A percentile compares a stretch with the other conserved stretches of the same genome.
Evolutionary conservation across 2,329 filamentous ascomycete species (phyloP).

Genomic region (Coniochaeta pulveracea): DNA sequence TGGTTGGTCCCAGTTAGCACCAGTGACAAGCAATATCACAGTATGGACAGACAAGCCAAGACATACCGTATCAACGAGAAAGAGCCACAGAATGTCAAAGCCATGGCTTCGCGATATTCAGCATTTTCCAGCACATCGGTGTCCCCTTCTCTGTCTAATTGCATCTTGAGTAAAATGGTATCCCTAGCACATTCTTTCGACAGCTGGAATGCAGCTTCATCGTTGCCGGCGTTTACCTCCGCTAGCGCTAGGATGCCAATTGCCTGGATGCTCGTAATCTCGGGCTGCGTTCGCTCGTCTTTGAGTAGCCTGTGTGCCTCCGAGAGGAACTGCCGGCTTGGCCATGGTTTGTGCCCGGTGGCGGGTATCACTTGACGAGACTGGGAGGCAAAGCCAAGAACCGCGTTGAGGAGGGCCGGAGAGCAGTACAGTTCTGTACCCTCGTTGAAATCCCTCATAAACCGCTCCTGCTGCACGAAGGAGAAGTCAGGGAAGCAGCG

Average conservation of each 20-base stretch:
- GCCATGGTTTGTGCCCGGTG: slow-evolving; percentile 8
- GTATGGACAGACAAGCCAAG: background rate
- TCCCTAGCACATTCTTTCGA: slow-evolving; percentile 9
- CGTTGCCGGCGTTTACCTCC: slow-evolving; percentile 12
- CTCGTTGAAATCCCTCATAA: slow-evolving; percentile 10
- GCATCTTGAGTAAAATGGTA: slow-evolving; percentile 7
- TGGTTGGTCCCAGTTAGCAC: background rate
- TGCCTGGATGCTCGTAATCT: slow-evolving; percentile 12
- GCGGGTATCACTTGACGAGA: slow-evolving; percentile 7
- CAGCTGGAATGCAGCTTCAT: slow-evolving; percentile 9
- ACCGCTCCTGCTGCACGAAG: slow-evolving; percentile 10
- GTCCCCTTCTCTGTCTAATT: slow-evolving; percentile 2
- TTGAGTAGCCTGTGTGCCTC: slow-evolving; percentile 11
- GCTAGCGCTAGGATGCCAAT: slow-evolving; percentile 11
- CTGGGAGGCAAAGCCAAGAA: slow-evolving; percentile 11
- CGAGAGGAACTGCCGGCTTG: slow-evolving; percentile 11
- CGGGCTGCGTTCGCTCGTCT: slow-evolving; percentile 6
- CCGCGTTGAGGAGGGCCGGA: slow-evolving; percentile 12
- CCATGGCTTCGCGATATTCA: slow-evolving; percentile 5
- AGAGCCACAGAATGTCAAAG: slow-evolving; percentile 11
- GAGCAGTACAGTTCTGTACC: slow-evolving; percentile 11
- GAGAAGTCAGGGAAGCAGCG: slow-evolving; percentile 8
- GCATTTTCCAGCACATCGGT: slow-evolving; percentile 3
- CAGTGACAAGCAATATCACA: background rate
- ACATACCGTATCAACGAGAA: slow-evolving; percentile 12